These are phyloP conservation scores for Fusarium coffeatum DNA, from an alignment of 2,329 filamentous ascomycete species.

Conservation along the genomic window DNA sequence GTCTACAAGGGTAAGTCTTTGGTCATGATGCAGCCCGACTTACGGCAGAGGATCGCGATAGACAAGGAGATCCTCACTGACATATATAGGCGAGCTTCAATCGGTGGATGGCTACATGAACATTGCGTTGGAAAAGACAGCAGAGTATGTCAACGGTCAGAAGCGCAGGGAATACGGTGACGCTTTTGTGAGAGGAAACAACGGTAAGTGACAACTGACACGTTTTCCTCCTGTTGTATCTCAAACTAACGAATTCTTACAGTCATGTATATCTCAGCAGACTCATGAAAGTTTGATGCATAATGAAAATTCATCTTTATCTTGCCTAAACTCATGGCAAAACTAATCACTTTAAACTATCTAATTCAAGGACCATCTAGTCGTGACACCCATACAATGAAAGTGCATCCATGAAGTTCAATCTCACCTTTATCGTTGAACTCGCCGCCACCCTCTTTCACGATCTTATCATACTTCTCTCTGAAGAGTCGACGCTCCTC, in stretches of 20 bases:
- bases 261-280: slow-evolving; percentile 80
- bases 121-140: slow-evolving; percentile 95
- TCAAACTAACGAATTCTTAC: slow-evolving; percentile 22
- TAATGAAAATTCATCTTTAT: slow-evolving; percentile 36
- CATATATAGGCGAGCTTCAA: slow-evolving; percentile 81
- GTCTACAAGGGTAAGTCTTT: slow-evolving; percentile 85
- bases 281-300: slow-evolving; percentile 55
- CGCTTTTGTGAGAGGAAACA: slow-evolving; percentile 95
- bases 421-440: slow-evolving; percentile 72
- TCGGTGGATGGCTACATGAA: slow-evolving; percentile 99
- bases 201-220: slow-evolving; percentile 69
- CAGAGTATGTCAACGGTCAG: slow-evolving; percentile 88
- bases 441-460: slow-evolving; percentile 65
- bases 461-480: slow-evolving; percentile 63
- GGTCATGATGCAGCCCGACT: background rate
- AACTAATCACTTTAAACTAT: background rate
- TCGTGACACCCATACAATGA: slow-evolving; percentile 70
- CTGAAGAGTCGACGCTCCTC: slow-evolving; percentile 61
- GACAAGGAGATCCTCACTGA: slow-evolving; percentile 7
- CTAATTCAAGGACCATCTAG: slow-evolving; percentile 37
- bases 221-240: background rate
- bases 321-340: slow-evolving; percentile 4
- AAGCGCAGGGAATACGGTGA: slow-evolving; percentile 89
- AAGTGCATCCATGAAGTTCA: slow-evolving; percentile 72
- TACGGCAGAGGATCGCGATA: background rate